phyloP scores from a whole-genome alignment of 495 filamentous ascomycete genomes.

The Xylaria acuta region DNA sequence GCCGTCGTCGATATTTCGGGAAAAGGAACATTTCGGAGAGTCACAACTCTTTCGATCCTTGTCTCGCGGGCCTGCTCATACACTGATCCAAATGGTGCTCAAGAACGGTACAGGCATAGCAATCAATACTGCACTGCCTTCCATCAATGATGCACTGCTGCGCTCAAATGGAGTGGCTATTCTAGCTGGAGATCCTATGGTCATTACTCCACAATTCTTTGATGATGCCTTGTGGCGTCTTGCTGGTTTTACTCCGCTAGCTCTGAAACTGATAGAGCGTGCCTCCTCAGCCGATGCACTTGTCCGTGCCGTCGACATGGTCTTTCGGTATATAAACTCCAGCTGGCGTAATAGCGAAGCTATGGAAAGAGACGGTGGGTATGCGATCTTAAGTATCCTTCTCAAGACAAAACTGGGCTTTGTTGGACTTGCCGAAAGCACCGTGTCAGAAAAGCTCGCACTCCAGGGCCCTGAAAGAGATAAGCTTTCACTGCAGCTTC shows the following conservation, averaged over 20 bases:
- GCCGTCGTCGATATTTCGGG: constrained; percentile 76
- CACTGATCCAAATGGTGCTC: constrained; percentile 72
- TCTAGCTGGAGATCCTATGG: constrained; percentile 83
- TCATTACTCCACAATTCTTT: constrained; percentile 77
- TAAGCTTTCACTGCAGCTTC: constrained; percentile 69
- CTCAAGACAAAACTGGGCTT: constrained; percentile 77
- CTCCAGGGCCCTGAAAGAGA: constrained; percentile 63
- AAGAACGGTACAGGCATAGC: constrained; percentile 78
- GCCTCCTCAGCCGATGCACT: constrained; percentile 71
- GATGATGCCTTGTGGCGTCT: constrained; percentile 94
- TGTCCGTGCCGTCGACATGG: constrained; percentile 78
- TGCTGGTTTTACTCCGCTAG: constrained; percentile 83
- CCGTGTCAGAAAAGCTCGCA: constrained; percentile 43
- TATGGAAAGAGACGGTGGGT: constrained; percentile 95
- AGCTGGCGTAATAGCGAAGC: constrained; percentile 98
- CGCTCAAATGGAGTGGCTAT: constrained; percentile 79
- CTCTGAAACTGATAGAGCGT: constrained; percentile 80
- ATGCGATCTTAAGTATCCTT: constrained; percentile 80
- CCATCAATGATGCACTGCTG: constrained; percentile 85
- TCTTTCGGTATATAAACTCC: constrained; percentile 81
- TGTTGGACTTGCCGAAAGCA: constrained; percentile 48
- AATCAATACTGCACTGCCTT: constrained; percentile 86
- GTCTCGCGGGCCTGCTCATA: constrained; percentile 74
- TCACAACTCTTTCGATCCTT: constrained; percentile 76
- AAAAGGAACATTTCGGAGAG: constrained; percentile 76